Evolutionary conservation across 2,329 filamentous ascomycete genomes (phyloP).

Genomic region (Clarireedia paspali): DNA sequence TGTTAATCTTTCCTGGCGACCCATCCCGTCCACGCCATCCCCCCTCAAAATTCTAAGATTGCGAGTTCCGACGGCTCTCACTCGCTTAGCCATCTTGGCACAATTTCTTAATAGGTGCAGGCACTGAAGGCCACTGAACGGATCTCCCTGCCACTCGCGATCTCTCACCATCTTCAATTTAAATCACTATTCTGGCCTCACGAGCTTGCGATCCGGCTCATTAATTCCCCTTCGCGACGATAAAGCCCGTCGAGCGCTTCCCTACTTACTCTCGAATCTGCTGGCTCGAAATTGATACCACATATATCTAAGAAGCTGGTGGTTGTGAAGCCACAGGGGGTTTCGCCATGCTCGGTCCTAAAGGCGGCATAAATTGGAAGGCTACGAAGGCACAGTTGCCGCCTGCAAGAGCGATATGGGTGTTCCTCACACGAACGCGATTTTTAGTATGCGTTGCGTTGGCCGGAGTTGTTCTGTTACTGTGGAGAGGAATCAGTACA

Average conservation of each 20-base stretch:
- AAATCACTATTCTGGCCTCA: conserved; percentile 1
- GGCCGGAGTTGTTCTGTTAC: conserved; percentile 62
- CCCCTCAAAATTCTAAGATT: conserved; percentile 4
- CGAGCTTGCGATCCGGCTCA: conserved; percentile 5
- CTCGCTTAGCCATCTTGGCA: conserved; percentile 9
- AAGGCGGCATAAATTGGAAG: conserved; percentile 89
- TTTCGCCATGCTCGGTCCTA: conserved; percentile 74
- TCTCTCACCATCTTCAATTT: neutral
- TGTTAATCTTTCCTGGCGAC: neutral
- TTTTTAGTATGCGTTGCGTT: conserved; percentile 69
- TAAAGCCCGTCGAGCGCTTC: neutral
- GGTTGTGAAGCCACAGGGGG: conserved; percentile 34
- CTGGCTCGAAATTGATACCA: conserved; percentile 21
- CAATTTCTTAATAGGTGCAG: conserved; percentile 13
- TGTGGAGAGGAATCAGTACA: conserved; percentile 81
- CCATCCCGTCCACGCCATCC: neutral
- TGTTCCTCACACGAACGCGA: conserved; percentile 67
- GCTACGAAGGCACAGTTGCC: conserved; percentile 73
- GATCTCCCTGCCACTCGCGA: conserved; percentile 9
- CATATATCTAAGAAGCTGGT: conserved; percentile 26
- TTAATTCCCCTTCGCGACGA: neutral
- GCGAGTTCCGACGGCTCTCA: conserved; percentile 3
- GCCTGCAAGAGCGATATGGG: conserved; percentile 63
- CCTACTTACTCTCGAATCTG: conserved; percentile 1
- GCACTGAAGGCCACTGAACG: conserved; percentile 4